These are phyloP conservation scores for Metrosideros polymorpha DNA, from an alignment of 441 rosid species.

Conservation along the genomic window DNA sequence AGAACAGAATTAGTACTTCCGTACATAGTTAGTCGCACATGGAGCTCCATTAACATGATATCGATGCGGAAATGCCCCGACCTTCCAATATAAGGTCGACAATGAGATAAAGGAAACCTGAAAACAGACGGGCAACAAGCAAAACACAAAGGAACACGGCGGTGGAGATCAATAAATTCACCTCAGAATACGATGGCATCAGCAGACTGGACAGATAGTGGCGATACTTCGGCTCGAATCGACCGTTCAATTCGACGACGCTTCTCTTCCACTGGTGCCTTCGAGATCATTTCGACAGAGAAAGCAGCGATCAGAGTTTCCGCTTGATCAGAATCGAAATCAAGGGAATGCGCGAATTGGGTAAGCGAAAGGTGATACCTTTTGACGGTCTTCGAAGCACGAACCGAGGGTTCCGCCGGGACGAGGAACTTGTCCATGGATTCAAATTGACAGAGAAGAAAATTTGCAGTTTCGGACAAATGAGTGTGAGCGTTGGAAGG, in stretches of 20 bases:
- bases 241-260: slow-evolving; percentile 50
- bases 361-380: not conserved
- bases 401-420: not conserved
- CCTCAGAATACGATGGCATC: slow-evolving; percentile 68
- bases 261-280: slow-evolving; percentile 53
- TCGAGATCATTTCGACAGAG: not conserved
- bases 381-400: not conserved
- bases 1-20: not conserved
- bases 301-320: not conserved
- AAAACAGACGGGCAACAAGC: not conserved
- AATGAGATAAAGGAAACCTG: not conserved
- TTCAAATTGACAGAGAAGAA: not conserved
- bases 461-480: not conserved
- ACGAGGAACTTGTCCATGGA: slow-evolving; percentile 3
- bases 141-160: not conserved
- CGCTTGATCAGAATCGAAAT: not conserved
- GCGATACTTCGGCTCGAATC: slow-evolving; percentile 38
- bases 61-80: slow-evolving; percentile 53
- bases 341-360: not conserved
- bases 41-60: slow-evolving; percentile 38
- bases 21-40: slow-evolving; percentile 45
- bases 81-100: slow-evolving; percentile 13
- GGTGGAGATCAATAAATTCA: not conserved
- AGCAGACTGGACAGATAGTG: slow-evolving; percentile 38
- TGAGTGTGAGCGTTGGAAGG: not conserved